Base-by-base conservation (phyloP, 1,139 yeast species). In the Debaryomyces nepalensis region DNA sequence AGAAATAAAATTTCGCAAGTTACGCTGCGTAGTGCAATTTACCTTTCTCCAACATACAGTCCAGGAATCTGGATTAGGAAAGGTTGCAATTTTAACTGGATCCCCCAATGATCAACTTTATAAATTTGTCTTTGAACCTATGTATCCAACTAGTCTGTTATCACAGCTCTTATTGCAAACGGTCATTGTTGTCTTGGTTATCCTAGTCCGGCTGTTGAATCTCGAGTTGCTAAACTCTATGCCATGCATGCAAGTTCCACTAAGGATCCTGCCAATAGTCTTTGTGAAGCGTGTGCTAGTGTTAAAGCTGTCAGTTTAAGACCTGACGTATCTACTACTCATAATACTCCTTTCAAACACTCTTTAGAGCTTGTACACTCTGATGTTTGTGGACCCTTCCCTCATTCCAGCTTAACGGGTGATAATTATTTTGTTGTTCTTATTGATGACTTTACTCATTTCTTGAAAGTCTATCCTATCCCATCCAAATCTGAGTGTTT, bases 351-450 rank as follows among this genome's bases (percentile, higher is more conserved):
- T 26, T 16, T 26, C 2, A 7, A 10, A 18, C 9, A 11, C 5
- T 22, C 33, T 3, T 30, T 30, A 14, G 33, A 30, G 8, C 33
- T 30, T 19, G 22, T 30, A 10, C 33, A 30, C 10, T 18, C 33
- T 18, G 10, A 15, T 30, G 23, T 18, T 14, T 30, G 33, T 16
- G 33, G 33, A 7, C 23, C 33, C 2, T 18, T 30, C 11, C 11
- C 21, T 10, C 14, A 30, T 4, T 9, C 33, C 12, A 16, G 33
- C 10, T n/a, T 30, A 16, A 18, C 3, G n/a, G 18, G 18, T 10
- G 12, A 30, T 5, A 9, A 9, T 8, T 30, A 29, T 30, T 18
- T 8, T 30, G 22, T 30, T 10, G 8, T 30, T 9, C 18, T 30
- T 16, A 14, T 30, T 14, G 32, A 29, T 18, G 22, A 18, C 4